A percentile compares a stretch with the other conserved stretches of the same genome.
Conservation (phyloP, 495 filamentous ascomycete species). For the Penicillium samsonianum region DNA sequence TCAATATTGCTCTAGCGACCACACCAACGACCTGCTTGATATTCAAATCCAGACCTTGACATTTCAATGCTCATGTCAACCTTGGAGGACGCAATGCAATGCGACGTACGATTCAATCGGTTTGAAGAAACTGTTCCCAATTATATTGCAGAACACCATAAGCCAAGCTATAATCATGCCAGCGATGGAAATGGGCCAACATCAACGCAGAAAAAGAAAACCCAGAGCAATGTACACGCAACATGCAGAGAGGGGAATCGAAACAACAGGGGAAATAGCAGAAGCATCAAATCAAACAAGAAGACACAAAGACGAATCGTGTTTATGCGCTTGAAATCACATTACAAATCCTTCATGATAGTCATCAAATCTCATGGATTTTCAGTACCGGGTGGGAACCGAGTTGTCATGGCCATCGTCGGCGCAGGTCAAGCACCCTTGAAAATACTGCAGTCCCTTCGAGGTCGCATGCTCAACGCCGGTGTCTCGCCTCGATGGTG, state of each 20-base stretch:
- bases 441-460: constrained; percentile 20
- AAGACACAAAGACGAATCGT: constrained; percentile 11
- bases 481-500: constrained; percentile 15
- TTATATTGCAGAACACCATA: constrained; percentile 7
- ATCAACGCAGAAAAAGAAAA: constrained; percentile 12
- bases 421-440: constrained; percentile 15
- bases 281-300: constrained; percentile 19
- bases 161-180: constrained; percentile 20
- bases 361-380: constrained; percentile 19
- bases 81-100: not conserved
- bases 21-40: not conserved
- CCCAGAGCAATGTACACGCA: constrained; percentile 29
- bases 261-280: constrained; percentile 23
- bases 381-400: constrained; percentile 6
- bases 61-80: not conserved
- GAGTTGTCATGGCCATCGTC: constrained; percentile 2
- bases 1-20: not conserved
- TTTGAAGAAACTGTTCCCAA: constrained; percentile 3
- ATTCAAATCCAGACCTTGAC: not conserved
- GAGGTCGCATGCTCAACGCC: constrained; percentile 4
- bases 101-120: not conserved
- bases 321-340: constrained; percentile 25
- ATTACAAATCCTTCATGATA: constrained; percentile 24
- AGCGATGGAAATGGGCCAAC: constrained; percentile 16
- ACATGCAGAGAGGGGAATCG: constrained; percentile 35